Base-by-base conservation (phyloP, 129 eudicot species). In the Calendula officinalis region DNA sequence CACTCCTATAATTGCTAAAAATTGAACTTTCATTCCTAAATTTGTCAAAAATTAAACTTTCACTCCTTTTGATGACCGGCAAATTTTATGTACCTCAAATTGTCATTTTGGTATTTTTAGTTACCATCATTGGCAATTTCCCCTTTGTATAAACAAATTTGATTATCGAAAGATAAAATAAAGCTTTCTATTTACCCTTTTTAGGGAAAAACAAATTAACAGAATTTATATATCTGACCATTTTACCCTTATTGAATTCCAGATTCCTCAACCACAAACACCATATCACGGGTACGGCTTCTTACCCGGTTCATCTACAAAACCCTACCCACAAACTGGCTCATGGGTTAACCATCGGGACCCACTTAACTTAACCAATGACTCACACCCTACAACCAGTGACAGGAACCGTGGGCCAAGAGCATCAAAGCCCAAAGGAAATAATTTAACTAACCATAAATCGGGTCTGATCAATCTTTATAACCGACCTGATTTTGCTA, bases 371-470 rank as follows among this genome's bases (percentile, higher is more conserved):
- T 13, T 66, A 39, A 60, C 80, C 17, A 56, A 49, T 55, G 85
- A 78, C 67, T 34, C 77, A 67, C 73, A 76, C 71, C 84, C 76
- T 37, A 34, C 72, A 30, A 53, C 88, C 52, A 72, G 74, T 77
- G 94, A 85, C 30, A 75, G 88, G 36, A 83, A 89, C 81, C 75
- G 97, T 49, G 95, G 97, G 53, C 95, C 91, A 38, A 86, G 97
- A 71, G 86, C 90, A 42, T 73, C 66, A 51, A 89, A 83, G 56
- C 82, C 81, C 3, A 81, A 81, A 63, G 78, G 62, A 43, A 81
- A 22, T 22, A 22, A 22, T 22, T 22, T 22, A 22, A 2, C 72
- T 62, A 91, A 86, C 49, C 85, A 67, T 48, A 62, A 12, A 51
- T 39, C 64, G 22, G 14, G n/a, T n/a, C n/a, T n/a, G 27, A 56